Percentiles rank a stretch among this genome's conserved stretches.
Evolutionary conservation across 176 grass and related monocot species (phyloP).

Genomic region (Paspalum notatum): DNA sequence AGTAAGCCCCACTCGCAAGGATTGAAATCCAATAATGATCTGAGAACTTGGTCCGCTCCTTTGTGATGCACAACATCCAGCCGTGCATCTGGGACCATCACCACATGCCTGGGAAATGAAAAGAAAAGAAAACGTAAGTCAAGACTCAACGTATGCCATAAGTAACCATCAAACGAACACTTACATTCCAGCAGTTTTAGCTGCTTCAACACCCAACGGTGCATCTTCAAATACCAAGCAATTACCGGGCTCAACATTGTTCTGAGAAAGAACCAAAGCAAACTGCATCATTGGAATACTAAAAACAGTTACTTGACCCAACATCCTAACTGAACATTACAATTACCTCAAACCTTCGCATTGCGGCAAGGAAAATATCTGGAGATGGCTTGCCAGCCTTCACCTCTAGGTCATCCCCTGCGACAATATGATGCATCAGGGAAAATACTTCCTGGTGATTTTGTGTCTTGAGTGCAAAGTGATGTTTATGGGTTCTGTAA

Average conservation of each 20-base stretch:
- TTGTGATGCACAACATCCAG: constrained; percentile 77
- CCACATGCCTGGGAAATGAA: constrained; percentile 61
- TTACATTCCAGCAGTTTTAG: constrained; percentile 91
- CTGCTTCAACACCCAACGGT: constrained; percentile 81
- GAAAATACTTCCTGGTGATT: constrained; percentile 79
- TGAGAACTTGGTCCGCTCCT: constrained; percentile 80
- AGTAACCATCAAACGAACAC: background rate
- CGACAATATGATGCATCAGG: constrained; percentile 86
- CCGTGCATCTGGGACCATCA: constrained; percentile 83
- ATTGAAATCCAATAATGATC: constrained; percentile 72
- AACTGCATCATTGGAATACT: constrained; percentile 14
- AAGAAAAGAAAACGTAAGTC: background rate
- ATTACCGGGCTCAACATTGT: constrained; percentile 51
- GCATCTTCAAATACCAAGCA: constrained; percentile 94
- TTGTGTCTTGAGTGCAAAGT: constrained; percentile 79
- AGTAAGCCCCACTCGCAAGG: constrained; percentile 75
- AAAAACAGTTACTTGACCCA: constrained; percentile 26
- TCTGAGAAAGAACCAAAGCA: constrained; percentile 31
- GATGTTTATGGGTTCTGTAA: constrained; percentile 73
- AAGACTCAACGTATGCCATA: background rate
- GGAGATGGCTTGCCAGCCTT: constrained; percentile 88
- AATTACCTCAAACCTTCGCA: constrained; percentile 70
- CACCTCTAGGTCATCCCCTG: constrained; percentile 82
- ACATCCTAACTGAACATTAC: constrained; percentile 5
- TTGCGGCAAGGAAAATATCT: constrained; percentile 84